A percentile compares a stretch with the other conserved stretches of the same genome.
These are phyloP conservation scores for Galerina sulciceps DNA, from an alignment of 768 basidiomycete genomes.

Conservation along the genomic window DNA sequence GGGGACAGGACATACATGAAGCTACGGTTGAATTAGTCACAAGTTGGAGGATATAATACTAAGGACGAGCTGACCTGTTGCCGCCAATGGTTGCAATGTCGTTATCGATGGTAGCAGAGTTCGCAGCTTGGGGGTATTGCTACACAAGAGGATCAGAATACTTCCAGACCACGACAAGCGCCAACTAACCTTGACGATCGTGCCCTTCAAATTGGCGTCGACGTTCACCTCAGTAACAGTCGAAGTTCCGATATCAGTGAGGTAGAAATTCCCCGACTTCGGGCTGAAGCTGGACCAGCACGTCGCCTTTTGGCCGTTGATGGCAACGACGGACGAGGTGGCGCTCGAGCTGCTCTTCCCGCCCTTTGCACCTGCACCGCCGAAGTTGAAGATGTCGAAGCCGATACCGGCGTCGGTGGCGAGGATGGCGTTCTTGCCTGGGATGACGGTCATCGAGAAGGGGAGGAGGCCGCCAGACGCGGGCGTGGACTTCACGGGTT, in stretches of 20 bases:
- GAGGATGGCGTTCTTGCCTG: slow-evolving; percentile 35
- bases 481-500: slow-evolving; percentile 36
- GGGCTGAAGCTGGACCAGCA: slow-evolving; percentile 48
- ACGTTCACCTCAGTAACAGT: slow-evolving; percentile 49
- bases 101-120: slow-evolving; percentile 42
- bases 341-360: not conserved
- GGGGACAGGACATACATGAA: slow-evolving; percentile 34
- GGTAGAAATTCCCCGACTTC: slow-evolving; percentile 47
- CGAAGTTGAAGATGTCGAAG: slow-evolving; percentile 41
- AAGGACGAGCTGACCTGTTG: slow-evolving; percentile 34
- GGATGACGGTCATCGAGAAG: slow-evolving; percentile 51
- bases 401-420: slow-evolving; percentile 45
- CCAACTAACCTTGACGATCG: slow-evolving; percentile 42
- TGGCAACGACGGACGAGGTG: slow-evolving; percentile 28
- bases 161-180: too few relatives aligned
- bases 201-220: slow-evolving; percentile 44
- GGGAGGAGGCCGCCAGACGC: slow-evolving; percentile 47
- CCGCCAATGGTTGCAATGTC: slow-evolving; percentile 39
- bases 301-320: slow-evolving; percentile 41
- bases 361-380: slow-evolving; percentile 6
- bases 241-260: slow-evolving; percentile 45
- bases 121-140: slow-evolving; percentile 42
- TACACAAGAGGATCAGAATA: slow-evolving; percentile 7
- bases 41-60: not conserved
- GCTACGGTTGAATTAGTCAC: slow-evolving; percentile 6